Percentiles rank a stretch among this genome's conserved stretches.
These are phyloP conservation scores for Pyricularia pennisetigena DNA, from an alignment of 2,329 filamentous ascomycete genomes.

Conservation along the genomic window DNA sequence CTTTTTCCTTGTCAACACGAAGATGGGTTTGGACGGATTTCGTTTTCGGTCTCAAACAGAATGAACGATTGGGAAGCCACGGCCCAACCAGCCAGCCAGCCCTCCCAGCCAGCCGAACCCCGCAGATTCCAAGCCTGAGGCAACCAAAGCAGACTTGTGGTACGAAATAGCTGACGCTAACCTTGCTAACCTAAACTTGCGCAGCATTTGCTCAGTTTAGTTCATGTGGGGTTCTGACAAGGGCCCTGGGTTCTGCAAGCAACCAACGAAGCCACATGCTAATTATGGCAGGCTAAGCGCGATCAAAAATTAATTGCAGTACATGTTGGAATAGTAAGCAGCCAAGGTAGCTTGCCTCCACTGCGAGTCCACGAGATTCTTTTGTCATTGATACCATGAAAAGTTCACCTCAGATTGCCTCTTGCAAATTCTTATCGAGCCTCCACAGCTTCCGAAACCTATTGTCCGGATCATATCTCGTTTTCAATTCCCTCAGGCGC, in stretches of 20 bases:
- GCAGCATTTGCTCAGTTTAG: too few relatives aligned
- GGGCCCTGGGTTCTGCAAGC: neutral
- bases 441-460: conserved; percentile 1
- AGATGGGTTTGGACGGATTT: neutral
- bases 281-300: neutral
- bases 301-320: too few relatives aligned
- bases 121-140: neutral
- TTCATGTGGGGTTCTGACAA: neutral
- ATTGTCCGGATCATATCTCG: conserved; percentile 1
- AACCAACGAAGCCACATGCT: neutral
- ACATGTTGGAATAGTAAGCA: neutral
- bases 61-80: neutral
- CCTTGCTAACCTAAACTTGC: too few relatives aligned
- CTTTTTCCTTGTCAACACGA: neutral
- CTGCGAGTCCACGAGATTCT: neutral
- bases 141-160: neutral
- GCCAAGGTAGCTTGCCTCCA: neutral
- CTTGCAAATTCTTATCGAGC: neutral
- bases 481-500: conserved; percentile 1
- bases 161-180: too few relatives aligned
- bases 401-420: neutral
- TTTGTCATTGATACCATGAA: conserved; percentile 4
- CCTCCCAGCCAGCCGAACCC: neutral
- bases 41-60: neutral
- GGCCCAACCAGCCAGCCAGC: too few relatives aligned